phyloP scores from a whole-genome alignment of 2,329 filamentous ascomycete species.

The Cladophialophora carrionii region DNA sequence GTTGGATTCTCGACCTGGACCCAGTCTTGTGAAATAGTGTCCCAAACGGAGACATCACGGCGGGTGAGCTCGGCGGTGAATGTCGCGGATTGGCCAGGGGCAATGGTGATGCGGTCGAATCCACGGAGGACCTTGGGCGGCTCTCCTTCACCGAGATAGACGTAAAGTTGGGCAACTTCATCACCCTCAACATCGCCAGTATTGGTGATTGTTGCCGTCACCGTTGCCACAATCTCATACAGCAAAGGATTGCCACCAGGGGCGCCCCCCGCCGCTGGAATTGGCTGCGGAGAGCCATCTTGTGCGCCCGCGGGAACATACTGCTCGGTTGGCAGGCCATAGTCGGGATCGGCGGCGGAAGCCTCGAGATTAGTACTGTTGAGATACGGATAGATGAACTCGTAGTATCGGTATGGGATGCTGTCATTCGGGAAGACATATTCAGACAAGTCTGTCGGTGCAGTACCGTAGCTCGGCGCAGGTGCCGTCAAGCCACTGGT shows the following conservation, averaged over 20 bases:
- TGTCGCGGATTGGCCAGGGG: conserved; percentile 66
- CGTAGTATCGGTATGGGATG: conserved; percentile 49
- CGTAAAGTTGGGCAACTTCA: conserved; percentile 65
- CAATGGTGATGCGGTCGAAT: conserved; percentile 76
- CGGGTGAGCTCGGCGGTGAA: conserved; percentile 73
- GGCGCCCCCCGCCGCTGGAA: conserved; percentile 60
- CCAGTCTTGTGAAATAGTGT: conserved; percentile 80
- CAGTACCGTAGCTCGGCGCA: conserved; percentile 58
- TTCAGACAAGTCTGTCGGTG: conserved; percentile 53
- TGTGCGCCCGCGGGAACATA: conserved; percentile 57
- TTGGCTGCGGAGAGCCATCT: conserved; percentile 59
- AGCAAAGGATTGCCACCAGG: conserved; percentile 63
- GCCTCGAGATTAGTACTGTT: conserved; percentile 61
- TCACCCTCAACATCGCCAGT: conserved; percentile 54
- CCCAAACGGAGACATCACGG: conserved; percentile 87
- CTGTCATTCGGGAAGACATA: conserved; percentile 61
- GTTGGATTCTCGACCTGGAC: conserved; percentile 61
- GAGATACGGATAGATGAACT: conserved; percentile 68
- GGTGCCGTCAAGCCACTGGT: conserved; percentile 57
- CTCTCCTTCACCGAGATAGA: conserved; percentile 79
- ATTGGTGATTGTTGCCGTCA: conserved; percentile 57
- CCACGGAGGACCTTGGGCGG: conserved; percentile 69
- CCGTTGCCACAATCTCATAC: conserved; percentile 55
- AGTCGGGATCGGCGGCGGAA: conserved; percentile 58
- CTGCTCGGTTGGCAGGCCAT: conserved; percentile 55